Base-by-base conservation (phyloP, 2,329 filamentous ascomycete genomes). In the Aureobasidium zeae region DNA sequence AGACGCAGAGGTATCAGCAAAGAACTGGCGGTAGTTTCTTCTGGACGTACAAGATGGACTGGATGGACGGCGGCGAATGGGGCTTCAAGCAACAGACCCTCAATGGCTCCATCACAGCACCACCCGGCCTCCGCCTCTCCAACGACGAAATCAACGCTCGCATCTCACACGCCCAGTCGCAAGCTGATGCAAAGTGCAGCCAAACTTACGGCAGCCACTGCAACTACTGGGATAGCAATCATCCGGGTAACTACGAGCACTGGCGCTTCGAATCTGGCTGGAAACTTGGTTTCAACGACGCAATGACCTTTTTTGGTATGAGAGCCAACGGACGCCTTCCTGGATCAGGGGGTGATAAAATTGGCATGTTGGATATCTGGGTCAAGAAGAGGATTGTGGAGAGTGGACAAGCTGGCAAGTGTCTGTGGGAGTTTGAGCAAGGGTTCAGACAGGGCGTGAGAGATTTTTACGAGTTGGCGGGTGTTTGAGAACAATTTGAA, bases 1-100 rank as follows among this genome's bases (percentile, higher is more conserved):
- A 78, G 52, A 68, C 63, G 19, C 53, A 61, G 9, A 63, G 63
- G 31, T 78, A 69, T 57, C 67, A 72, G 45, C 53, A 65, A n/a
- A 65, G 63, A 32, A 58, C 70, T 11, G 70, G 69, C 2, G 75
- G 74, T 1, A 64, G 63, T 22, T 76, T 70, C 52, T 79, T 78
- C 60, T 77, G 74, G 75, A 77, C 74, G 0, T 72, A 65, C 53
- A 74, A 74, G 44, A 77, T 77, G 73, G 67, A 74, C 49, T 77
- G 74, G 73, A 74, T 74, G 67, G 67, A 69, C n/a, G 74, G 73
- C 10, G 74, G 73, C 10, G 74, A 75, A 55, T 78, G 75, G 75
- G 74, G 74, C 0, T 77, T 78, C 58, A 64, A 66, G 15, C 64
- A 70, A 26, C 72, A 74, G 58, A 66, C 63, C 7, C 66, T 71